These are phyloP conservation scores for Epichloe aotearoae DNA, from an alignment of 2,329 filamentous ascomycete genomes.

Conservation along the genomic window DNA sequence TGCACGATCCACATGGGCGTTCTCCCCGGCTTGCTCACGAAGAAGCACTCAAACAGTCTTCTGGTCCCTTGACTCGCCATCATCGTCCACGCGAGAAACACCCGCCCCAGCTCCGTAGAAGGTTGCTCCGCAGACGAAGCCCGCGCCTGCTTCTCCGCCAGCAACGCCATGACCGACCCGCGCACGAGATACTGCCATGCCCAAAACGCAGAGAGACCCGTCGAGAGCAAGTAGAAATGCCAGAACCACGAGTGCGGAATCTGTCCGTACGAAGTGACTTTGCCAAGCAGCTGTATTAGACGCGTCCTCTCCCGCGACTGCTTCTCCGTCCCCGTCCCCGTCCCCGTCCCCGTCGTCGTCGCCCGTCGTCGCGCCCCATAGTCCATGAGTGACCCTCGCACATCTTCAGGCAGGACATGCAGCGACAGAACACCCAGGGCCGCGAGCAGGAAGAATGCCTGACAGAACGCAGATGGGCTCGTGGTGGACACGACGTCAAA, in stretches of 20 bases:
- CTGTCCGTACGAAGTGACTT: conserved; percentile 26
- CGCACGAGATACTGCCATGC: conserved; percentile 43
- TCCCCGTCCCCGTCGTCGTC: background rate
- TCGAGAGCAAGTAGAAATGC: conserved; percentile 70
- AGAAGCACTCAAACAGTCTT: conserved; percentile 62
- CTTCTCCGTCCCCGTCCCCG: background rate
- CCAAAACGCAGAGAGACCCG: conserved; percentile 64
- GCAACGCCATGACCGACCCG: conserved; percentile 38
- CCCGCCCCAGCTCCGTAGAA: conserved; percentile 45
- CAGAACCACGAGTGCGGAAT: conserved; percentile 84
- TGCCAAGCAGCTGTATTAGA: conserved; percentile 5
- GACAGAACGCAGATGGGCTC: conserved; percentile 10
- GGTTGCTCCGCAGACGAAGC: conserved; percentile 2
- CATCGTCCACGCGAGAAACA: conserved; percentile 54
- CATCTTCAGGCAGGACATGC: conserved; percentile 29
- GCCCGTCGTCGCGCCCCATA: conserved; percentile 33
- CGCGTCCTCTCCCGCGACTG: background rate
- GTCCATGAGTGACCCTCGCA: conserved; percentile 31
- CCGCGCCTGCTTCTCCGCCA: conserved; percentile 26
- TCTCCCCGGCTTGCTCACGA: conserved; percentile 44
- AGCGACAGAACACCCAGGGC: conserved; percentile 27
- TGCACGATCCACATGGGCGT: conserved; percentile 79
- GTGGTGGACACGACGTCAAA: background rate
- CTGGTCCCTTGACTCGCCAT: conserved; percentile 64
- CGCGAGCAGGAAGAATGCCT: conserved; percentile 33